These are phyloP conservation scores for Xylaria sp. DNA, from an alignment of 2,329 filamentous ascomycete genomes.

Conservation along the genomic window DNA sequence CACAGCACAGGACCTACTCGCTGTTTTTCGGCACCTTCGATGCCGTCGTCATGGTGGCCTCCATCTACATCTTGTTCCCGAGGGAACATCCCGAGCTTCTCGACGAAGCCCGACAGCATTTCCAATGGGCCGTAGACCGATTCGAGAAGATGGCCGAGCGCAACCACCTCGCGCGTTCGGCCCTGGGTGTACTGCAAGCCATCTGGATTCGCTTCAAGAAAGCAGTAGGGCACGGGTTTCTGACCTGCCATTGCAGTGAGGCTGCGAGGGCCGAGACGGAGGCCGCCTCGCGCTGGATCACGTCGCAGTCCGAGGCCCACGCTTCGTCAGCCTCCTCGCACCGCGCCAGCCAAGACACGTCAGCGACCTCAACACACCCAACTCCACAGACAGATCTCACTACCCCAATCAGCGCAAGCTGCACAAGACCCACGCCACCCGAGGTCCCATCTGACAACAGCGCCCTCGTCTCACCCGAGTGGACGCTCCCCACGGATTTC, in stretches of 20 bases:
- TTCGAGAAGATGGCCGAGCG: slow-evolving; percentile 66
- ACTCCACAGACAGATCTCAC: slow-evolving; percentile 39
- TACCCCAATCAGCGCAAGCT: slow-evolving; percentile 37
- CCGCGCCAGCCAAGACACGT: slow-evolving; percentile 24
- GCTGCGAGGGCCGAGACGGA: slow-evolving; percentile 37
- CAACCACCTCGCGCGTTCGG: slow-evolving; percentile 65
- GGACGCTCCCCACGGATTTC: slow-evolving; percentile 58
- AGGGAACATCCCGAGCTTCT: slow-evolving; percentile 63
- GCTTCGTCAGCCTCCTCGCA: slow-evolving; percentile 25
- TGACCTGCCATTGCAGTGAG: slow-evolving; percentile 35
- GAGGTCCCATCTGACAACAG: slow-evolving; percentile 29
- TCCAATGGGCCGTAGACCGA: slow-evolving; percentile 68
- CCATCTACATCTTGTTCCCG: slow-evolving; percentile 71
- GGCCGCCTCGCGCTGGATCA: slow-evolving; percentile 35
- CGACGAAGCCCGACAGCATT: slow-evolving; percentile 63
- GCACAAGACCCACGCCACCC: slow-evolving; percentile 43
- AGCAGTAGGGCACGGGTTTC: slow-evolving; percentile 55
- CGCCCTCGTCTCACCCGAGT: slow-evolving; percentile 48
- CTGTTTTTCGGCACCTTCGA: slow-evolving; percentile 74
- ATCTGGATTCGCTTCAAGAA: slow-evolving; percentile 65
- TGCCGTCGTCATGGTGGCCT: slow-evolving; percentile 69
- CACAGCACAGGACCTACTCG: slow-evolving; percentile 65
- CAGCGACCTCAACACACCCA: slow-evolving; percentile 25
- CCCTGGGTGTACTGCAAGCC: slow-evolving; percentile 65
- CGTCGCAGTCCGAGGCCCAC: slow-evolving; percentile 31